These are phyloP conservation scores for Thermomyces lanuginosus DNA, from an alignment of 2,329 filamentous ascomycete species.

Conservation along the genomic window DNA sequence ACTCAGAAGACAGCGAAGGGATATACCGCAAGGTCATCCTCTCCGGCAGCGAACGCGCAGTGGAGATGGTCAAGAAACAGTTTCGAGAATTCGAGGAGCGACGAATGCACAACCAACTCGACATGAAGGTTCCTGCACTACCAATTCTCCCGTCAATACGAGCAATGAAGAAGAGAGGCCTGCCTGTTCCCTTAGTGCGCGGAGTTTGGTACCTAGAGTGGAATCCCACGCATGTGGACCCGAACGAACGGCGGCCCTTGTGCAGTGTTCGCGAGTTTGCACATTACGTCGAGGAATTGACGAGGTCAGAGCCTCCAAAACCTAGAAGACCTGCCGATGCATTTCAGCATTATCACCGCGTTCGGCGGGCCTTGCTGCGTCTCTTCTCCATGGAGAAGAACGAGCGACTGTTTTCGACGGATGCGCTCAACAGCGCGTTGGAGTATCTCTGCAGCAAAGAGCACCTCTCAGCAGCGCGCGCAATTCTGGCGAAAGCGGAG, in stretches of 20 bases:
- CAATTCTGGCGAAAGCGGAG: slow-evolving; percentile 21
- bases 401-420: slow-evolving; percentile 20
- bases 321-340: not conserved
- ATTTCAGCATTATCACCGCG: slow-evolving; percentile 8
- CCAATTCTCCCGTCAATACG: slow-evolving; percentile 17
- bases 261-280: slow-evolving; percentile 22
- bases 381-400: slow-evolving; percentile 19
- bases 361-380: slow-evolving; percentile 11
- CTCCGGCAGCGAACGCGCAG: slow-evolving; percentile 18
- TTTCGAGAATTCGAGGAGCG: slow-evolving; percentile 12
- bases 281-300: slow-evolving; percentile 24
- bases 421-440: slow-evolving; percentile 27
- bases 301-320: slow-evolving; percentile 9
- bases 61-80: slow-evolving; percentile 16
- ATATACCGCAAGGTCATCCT: slow-evolving; percentile 19
- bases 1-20: slow-evolving; percentile 15
- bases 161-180: slow-evolving; percentile 10
- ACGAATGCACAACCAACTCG: slow-evolving; percentile 14
- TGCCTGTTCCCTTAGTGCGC: slow-evolving; percentile 15
- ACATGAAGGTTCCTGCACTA: slow-evolving; percentile 13
- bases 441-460: slow-evolving; percentile 21
- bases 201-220: no score
- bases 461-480: slow-evolving; percentile 15
- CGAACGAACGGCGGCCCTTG: not conserved
- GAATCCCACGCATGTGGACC: no score